Conservation (phyloP, 78 protist species). For the Dictyostelium purpureum region DNA sequence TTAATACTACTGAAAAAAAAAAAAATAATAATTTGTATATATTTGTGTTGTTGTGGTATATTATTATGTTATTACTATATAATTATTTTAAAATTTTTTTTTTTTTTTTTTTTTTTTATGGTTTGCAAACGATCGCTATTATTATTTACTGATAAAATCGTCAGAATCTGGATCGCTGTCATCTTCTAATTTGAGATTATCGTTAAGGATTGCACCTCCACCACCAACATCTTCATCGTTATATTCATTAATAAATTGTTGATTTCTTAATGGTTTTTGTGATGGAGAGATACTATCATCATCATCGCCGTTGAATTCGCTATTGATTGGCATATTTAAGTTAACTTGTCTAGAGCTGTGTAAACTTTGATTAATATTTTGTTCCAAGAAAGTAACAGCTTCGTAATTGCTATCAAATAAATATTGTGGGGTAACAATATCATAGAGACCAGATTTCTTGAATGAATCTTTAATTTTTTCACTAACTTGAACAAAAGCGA, state of each 20-base stretch:
- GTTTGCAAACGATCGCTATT: no score
- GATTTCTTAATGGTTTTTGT: neutral
- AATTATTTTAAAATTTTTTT: no score
- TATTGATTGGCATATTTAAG: neutral
- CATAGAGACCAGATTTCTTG: slow-evolving; percentile 67
- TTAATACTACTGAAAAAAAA: no score
- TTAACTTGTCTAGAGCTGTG: neutral
- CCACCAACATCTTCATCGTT: neutral
- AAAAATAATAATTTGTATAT: no score
- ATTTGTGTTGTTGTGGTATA: no score
- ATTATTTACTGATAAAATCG: slow-evolving; percentile 45
- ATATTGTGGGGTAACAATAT: slow-evolving; percentile 53
- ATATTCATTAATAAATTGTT: neutral
- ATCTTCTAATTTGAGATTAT: slow-evolving; percentile 64
- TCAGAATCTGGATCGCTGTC: slow-evolving; percentile 60
- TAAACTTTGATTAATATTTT: neutral
- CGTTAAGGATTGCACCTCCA: slow-evolving; percentile 49
- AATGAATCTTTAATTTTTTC: slow-evolving; percentile 70
- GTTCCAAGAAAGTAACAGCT: slow-evolving; percentile 64
- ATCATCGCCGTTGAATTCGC: slow-evolving; percentile 18
- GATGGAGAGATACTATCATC: neutral
- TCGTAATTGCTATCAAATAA: slow-evolving; percentile 64
- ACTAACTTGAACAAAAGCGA: slow-evolving; percentile 66
- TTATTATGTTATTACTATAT: no score
- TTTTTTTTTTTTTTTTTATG: no score